Conservation (phyloP, 2,329 filamentous ascomycete species). For the Elsinoe necatrix region DNA sequence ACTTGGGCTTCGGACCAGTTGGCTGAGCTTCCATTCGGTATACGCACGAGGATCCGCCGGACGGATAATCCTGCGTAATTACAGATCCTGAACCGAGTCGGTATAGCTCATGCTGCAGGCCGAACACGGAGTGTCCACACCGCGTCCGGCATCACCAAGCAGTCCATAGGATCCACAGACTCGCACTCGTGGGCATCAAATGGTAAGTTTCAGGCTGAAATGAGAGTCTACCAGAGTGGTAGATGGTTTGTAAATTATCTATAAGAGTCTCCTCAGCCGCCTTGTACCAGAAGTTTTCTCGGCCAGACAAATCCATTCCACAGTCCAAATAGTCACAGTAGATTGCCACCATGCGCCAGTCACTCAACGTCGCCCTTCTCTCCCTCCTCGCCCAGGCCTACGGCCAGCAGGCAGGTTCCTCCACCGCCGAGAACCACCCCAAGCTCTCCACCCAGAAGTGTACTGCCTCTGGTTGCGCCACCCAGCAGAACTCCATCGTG, state of each 20-base stretch:
- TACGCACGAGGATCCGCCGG: neutral
- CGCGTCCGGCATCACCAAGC: conserved; percentile 5
- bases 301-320: neutral
- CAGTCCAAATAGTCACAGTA: conserved; percentile 1
- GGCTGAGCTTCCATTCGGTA: neutral
- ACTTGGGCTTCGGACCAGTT: neutral
- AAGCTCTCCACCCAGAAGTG: conserved; percentile 34
- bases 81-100: conserved; percentile 1
- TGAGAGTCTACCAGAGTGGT: neutral
- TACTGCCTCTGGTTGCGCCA: conserved; percentile 34
- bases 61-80: conserved; percentile 16
- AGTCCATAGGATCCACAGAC: neutral
- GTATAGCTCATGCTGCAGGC: neutral
- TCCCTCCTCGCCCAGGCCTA: conserved; percentile 33
- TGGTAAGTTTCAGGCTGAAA: conserved; percentile 14
- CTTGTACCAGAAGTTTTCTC: neutral
- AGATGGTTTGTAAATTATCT: neutral
- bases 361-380: conserved; percentile 26
- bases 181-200: neutral
- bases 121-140: conserved; percentile 5
- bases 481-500: conserved; percentile 31
- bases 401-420: conserved; percentile 37
- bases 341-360: conserved; percentile 8
- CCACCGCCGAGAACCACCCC: conserved; percentile 36
- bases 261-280: conserved; percentile 11